Evolutionary conservation across 257 asterid genomes (phyloP).

Genomic region (Solanum gracilifrons): DNA sequence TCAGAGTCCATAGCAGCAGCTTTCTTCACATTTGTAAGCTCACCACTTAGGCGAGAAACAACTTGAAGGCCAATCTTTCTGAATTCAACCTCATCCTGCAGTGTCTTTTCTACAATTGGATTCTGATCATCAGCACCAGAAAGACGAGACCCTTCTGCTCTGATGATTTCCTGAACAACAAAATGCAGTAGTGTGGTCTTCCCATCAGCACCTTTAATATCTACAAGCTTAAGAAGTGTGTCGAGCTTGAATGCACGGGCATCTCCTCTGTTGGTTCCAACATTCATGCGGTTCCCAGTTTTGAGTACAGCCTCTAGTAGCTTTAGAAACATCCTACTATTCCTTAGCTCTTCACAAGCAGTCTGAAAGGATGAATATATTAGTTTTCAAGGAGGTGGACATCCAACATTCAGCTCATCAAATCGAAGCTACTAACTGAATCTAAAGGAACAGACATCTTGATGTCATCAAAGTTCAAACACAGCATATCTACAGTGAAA

Average conservation of each 20-base stretch:
- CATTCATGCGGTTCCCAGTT: constrained; percentile 76
- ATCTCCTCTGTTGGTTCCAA: constrained; percentile 73
- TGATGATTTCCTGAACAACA: constrained; percentile 67
- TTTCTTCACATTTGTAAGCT: constrained; percentile 68
- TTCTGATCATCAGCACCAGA: constrained; percentile 21
- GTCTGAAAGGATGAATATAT: constrained; percentile 23
- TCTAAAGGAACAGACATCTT: background rate
- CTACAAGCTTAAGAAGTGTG: constrained; percentile 72
- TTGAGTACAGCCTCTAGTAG: constrained; percentile 81
- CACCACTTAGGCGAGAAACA: constrained; percentile 58
- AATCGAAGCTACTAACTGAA: background rate
- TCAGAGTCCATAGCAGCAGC: constrained; percentile 71
- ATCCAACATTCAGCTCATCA: background rate
- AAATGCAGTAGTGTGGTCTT: constrained; percentile 76
- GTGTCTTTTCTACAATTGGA: constrained; percentile 7
- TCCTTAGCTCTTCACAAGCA: constrained; percentile 69
- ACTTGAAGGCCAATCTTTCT: constrained; percentile 59
- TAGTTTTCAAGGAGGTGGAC: background rate
- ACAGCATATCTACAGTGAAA: background rate
- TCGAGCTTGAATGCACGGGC: constrained; percentile 81
- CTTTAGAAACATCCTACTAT: constrained; percentile 68
- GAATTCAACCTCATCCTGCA: constrained; percentile 46
- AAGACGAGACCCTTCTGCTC: constrained; percentile 65
- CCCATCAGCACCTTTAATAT: constrained; percentile 71
- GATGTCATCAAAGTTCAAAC: background rate